Conservation (phyloP, 257 asterid genomes). For the Solanum microdontum region DNA sequence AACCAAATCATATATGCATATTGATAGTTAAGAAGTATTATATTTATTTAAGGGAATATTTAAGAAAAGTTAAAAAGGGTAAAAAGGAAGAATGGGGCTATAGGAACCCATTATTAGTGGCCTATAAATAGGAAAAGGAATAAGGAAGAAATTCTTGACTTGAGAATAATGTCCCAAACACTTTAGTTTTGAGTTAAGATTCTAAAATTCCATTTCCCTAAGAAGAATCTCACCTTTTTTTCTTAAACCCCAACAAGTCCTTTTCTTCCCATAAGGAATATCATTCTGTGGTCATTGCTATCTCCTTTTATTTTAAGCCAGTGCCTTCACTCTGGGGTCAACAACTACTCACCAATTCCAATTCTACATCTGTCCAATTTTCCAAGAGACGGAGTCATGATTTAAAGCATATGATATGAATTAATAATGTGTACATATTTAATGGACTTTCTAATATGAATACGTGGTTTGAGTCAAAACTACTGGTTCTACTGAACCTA, state of each 20-base stretch:
- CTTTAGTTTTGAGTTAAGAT: conserved; percentile 54
- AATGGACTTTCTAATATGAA: background rate
- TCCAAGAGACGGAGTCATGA: background rate
- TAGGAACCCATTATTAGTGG: background rate
- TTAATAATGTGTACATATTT: too few relatives aligned
- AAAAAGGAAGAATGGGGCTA: background rate
- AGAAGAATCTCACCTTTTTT: conserved; percentile 22
- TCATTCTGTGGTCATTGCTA: conserved; percentile 52
- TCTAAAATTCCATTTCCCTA: conserved; percentile 49
- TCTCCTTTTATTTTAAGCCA: background rate
- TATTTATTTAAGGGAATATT: background rate
- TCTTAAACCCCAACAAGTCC: background rate
- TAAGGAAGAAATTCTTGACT: conserved; percentile 60
- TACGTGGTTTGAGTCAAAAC: too few relatives aligned
- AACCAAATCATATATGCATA: background rate
- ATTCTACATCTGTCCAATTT: conserved; percentile 7
- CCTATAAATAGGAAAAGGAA: conserved; percentile 31
- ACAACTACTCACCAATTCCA: conserved; percentile 4
- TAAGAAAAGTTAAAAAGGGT: background rate
- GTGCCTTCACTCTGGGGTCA: background rate
- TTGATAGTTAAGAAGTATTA: background rate
- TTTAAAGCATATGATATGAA: background rate
- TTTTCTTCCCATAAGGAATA: conserved; percentile 28
- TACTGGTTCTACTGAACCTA: background rate
- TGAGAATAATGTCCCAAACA: conserved; percentile 50